Evolutionary conservation across 2,329 filamentous ascomycete genomes (phyloP), one percentile per base, ranked within the genome.

Genomic region (Phialemoniopsis sp.): DNA sequence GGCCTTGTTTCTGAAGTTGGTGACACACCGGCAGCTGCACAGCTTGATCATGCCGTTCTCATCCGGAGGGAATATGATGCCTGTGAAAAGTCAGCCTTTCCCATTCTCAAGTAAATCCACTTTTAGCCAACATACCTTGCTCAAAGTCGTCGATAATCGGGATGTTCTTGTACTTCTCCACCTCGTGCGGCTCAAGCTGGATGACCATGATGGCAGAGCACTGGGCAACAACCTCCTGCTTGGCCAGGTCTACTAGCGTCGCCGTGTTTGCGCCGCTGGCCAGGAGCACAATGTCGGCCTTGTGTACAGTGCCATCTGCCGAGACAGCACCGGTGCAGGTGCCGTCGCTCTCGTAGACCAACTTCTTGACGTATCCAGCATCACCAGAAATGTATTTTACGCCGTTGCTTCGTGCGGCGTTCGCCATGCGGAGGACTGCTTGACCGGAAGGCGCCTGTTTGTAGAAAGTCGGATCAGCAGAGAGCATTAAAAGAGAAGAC

Each of bases 241-340:
- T 70, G 0, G 85, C 65, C 51, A 26, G 21, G 8, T 85, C 78
- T 39, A 87, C 62, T 31, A 87, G 66, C 13, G 71, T 69, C 1
- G 75, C 68, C 9, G 78, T 80, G 76, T 81, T 85, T 16, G 83
- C 81, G 14, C 83, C 83, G 5, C 81, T 74, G 3, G 84, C 80
- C 4, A 87, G 64, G 32, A 87, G 64, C 19, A 80, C 75, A 7
- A 83, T 60, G 45, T 80, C 76, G 8, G 80, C 81, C 3, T 58
- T 57, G 17, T 85, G 48, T 12, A 59, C 62, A 4, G 59, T 57
- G 2, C 68, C 70, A 41, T 73, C 63, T 3, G 51, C 52, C 14
- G 84, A 59, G 8, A 64, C 58, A 8, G 73, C 78, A n/a, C 77
- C 79, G 12, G 39, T 57, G 39, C 53, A 59, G 1, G 45, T 46